A percentile compares a stretch with the other conserved stretches of the same genome.
These are phyloP conservation scores for Teratosphaeria gauchensis DNA, from an alignment of 2,329 filamentous ascomycete species.

Conservation along the genomic window DNA sequence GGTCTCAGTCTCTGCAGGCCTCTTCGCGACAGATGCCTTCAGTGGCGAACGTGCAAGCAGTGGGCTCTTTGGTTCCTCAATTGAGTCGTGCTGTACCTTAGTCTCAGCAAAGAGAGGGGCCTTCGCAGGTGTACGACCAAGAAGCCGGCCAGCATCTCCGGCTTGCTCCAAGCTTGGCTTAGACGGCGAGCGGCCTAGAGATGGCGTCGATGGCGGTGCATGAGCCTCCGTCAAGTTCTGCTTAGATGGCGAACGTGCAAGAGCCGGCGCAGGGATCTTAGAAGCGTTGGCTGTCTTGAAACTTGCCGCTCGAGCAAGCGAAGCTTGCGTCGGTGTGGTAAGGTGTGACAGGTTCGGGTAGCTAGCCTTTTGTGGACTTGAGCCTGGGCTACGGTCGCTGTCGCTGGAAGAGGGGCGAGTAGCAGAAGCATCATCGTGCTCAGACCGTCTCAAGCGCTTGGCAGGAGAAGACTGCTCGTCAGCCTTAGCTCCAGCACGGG, in stretches of 20 bases:
- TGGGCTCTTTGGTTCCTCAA: conserved; percentile 2
- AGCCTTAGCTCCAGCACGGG: neutral
- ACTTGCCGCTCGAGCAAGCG: conserved; percentile 52
- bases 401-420: conserved; percentile 47
- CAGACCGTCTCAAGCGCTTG: conserved; percentile 53
- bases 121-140: conserved; percentile 22
- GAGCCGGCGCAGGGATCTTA: conserved; percentile 21
- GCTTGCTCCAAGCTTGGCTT: conserved; percentile 5
- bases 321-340: conserved; percentile 71
- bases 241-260: conserved; percentile 12
- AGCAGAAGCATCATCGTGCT: conserved; percentile 60
- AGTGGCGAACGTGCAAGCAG: conserved; percentile 6
- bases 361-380: conserved; percentile 40
- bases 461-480: conserved; percentile 36
- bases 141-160: conserved; percentile 12
- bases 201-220: neutral
- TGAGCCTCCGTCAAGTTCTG: neutral
- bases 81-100: neutral
- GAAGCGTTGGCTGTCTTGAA: conserved; percentile 35
- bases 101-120: conserved; percentile 10
- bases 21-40: neutral
- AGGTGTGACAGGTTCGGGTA: conserved; percentile 45
- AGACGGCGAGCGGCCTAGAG: conserved; percentile 5
- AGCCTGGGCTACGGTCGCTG: conserved; percentile 31
- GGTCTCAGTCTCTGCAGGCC: neutral